These are phyloP conservation scores for Suillus tomentosus DNA, from an alignment of 768 basidiomycete genomes.

Conservation along the genomic window DNA sequence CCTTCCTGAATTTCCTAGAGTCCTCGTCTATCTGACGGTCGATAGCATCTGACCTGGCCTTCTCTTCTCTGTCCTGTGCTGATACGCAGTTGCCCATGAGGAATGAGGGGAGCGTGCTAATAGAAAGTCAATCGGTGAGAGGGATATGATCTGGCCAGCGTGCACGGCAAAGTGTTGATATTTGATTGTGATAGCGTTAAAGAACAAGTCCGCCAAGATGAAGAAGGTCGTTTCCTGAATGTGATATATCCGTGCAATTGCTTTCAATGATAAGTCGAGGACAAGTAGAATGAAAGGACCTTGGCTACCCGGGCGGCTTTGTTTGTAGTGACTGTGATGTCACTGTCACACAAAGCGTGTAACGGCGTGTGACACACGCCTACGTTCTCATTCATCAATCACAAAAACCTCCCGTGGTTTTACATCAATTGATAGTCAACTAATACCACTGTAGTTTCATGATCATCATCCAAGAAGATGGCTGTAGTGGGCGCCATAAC, in stretches of 20 bases:
- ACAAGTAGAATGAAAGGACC: slow-evolving; percentile 26
- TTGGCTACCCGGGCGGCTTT: slow-evolving; percentile 11
- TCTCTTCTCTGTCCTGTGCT: slow-evolving; percentile 55
- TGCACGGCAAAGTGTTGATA: neutral
- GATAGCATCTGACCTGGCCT: slow-evolving; percentile 69
- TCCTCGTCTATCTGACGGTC: slow-evolving; percentile 89
- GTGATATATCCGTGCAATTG: slow-evolving; percentile 2
- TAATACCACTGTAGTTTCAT: neutral
- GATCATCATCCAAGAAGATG: neutral
- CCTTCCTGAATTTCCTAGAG: slow-evolving; percentile 74
- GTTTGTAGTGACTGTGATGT: slow-evolving; percentile 9
- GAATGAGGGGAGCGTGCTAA: slow-evolving; percentile 3
- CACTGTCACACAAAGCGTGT: slow-evolving; percentile 19
- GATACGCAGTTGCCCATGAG: slow-evolving; percentile 74
- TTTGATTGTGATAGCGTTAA: too few species aligned
- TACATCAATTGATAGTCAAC: neutral
- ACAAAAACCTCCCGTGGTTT: slow-evolving; percentile 20
- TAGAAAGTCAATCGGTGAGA: slow-evolving; percentile 1
- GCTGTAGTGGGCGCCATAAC: neutral
- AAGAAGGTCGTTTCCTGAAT: slow-evolving; percentile 16
- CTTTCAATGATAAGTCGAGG: slow-evolving; percentile 7
- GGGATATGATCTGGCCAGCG: neutral
- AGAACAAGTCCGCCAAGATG: slow-evolving; percentile 14
- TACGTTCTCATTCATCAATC: neutral
- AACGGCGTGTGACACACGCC: neutral